Evolutionary conservation across 2,329 filamentous ascomycete genomes (phyloP).

Genomic region (Neopestalotiopsis sp.): DNA sequence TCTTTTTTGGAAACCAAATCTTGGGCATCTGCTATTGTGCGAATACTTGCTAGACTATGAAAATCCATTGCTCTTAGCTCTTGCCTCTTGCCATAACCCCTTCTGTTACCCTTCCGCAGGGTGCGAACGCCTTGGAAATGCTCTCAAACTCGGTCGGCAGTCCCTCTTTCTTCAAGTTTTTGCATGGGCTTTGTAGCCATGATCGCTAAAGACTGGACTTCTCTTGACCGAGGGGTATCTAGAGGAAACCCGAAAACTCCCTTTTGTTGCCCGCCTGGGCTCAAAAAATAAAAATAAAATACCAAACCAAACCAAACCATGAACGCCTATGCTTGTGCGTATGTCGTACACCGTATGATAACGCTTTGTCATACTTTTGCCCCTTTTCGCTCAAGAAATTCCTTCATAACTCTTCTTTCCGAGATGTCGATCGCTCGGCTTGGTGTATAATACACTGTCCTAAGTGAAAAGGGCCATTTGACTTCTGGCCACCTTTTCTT

Average conservation of each 20-base stretch:
- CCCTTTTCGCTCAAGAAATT: neutral
- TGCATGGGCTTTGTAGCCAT: neutral
- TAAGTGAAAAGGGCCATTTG: neutral
- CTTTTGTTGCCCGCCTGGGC: too few species aligned
- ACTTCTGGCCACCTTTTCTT: neutral
- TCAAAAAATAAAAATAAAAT: too few species aligned
- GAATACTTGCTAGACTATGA: too few species aligned
- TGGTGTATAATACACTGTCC: neutral
- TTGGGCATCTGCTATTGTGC: too few species aligned
- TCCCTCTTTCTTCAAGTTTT: neutral
- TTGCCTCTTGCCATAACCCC: too few species aligned
- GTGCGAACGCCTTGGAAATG: constrained; percentile 5
- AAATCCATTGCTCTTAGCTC: too few species aligned
- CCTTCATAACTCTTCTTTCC: neutral
- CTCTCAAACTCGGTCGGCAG: neutral
- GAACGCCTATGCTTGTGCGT: neutral
- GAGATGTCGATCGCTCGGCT: neutral
- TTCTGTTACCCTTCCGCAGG: neutral
- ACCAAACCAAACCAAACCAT: neutral
- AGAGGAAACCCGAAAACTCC: neutral
- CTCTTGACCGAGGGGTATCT: neutral
- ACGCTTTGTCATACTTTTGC: neutral
- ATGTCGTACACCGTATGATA: neutral
- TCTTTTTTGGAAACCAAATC: too few species aligned
- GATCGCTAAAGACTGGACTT: too few species aligned